A percentile compares a stretch with the other conserved stretches of the same genome.
Conservation (phyloP, 2,329 filamentous ascomycete species). For the Pyrenochaeta sp. region DNA sequence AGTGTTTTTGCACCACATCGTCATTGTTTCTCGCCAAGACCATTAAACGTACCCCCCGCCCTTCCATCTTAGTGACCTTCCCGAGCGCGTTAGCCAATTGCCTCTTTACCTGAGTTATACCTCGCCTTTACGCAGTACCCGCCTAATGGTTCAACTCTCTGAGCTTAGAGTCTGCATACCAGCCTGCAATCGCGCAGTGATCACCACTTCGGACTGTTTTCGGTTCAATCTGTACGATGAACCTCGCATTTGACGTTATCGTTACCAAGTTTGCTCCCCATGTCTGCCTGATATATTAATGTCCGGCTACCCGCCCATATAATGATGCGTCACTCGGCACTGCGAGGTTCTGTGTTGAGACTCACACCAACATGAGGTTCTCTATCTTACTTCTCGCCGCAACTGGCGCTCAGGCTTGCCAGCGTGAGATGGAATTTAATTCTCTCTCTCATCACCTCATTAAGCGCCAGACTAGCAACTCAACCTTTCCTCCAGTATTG, state of each 20-base stretch:
- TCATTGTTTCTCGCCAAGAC: constrained; percentile 38
- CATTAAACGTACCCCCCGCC: constrained; percentile 20
- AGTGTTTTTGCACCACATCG: constrained; percentile 26
- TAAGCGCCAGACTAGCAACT: constrained; percentile 35
- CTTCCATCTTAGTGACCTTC: constrained; percentile 37
- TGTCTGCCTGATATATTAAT: constrained; percentile 20
- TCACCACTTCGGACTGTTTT: constrained; percentile 8
- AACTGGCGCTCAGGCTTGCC: constrained; percentile 43
- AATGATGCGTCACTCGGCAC: constrained; percentile 4
- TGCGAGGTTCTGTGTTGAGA: constrained; percentile 2
- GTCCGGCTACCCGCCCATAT: constrained; percentile 4
- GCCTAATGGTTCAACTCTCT: constrained; percentile 12
- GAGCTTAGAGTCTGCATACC: background rate
- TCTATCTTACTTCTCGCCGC: constrained; percentile 33
- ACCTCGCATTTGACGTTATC: constrained; percentile 29
- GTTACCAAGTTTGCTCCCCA: constrained; percentile 1
- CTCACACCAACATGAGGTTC: constrained; percentile 33
- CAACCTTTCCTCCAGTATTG: constrained; percentile 42
- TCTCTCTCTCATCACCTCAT: constrained; percentile 28
- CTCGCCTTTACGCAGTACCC: constrained; percentile 17
- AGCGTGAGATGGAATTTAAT: constrained; percentile 38
- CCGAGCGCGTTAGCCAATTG: constrained; percentile 34
- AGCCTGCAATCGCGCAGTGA: constrained; percentile 8
- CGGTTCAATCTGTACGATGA: constrained; percentile 9
- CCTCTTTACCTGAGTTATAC: constrained; percentile 14